These are phyloP conservation scores for Ephemerocybe angulata DNA, from an alignment of 768 basidiomycete species.

Conservation along the genomic window DNA sequence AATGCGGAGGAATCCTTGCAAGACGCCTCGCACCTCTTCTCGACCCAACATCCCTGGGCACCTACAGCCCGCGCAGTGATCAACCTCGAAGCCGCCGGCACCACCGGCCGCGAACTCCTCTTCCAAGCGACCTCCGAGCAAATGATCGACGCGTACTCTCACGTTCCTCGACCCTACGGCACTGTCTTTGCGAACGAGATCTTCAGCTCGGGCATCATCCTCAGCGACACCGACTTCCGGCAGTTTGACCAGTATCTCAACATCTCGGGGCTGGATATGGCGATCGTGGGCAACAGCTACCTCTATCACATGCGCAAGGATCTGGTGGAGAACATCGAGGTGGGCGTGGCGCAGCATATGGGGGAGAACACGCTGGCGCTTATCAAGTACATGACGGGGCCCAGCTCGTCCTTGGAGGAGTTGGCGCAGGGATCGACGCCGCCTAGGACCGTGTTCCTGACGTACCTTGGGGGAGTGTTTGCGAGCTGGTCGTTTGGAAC, in stretches of 20 bases:
- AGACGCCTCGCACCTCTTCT: constrained; percentile 90
- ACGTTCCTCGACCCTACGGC: constrained; percentile 87
- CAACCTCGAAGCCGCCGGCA: constrained; percentile 93
- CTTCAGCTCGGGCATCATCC: constrained; percentile 84
- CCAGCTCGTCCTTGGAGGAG: constrained; percentile 63
- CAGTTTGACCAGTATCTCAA: constrained; percentile 90
- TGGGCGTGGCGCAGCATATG: constrained; percentile 88
- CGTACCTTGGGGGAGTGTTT: constrained; percentile 63
- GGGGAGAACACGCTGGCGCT: constrained; percentile 83
- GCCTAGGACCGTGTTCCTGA: constrained; percentile 76
- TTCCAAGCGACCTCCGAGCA: constrained; percentile 96
- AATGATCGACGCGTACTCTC: constrained; percentile 89
- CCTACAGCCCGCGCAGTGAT: constrained; percentile 76
- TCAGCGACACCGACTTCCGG: constrained; percentile 94
- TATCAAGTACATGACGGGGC: constrained; percentile 66
- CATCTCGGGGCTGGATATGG: constrained; percentile 91
- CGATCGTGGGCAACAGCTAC: constrained; percentile 88
- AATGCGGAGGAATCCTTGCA: constrained; percentile 93
- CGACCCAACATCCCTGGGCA: constrained; percentile 80
- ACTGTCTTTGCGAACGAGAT: constrained; percentile 89
- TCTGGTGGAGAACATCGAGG: constrained; percentile 76
- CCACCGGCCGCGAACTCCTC: constrained; percentile 80
- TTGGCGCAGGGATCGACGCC: constrained; percentile 48
- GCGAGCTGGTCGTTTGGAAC: constrained; percentile 71
- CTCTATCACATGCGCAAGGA: constrained; percentile 94